Conservation (phyloP, 768 basidiomycete genomes). For the Rhizopogon roseolus region DNA sequence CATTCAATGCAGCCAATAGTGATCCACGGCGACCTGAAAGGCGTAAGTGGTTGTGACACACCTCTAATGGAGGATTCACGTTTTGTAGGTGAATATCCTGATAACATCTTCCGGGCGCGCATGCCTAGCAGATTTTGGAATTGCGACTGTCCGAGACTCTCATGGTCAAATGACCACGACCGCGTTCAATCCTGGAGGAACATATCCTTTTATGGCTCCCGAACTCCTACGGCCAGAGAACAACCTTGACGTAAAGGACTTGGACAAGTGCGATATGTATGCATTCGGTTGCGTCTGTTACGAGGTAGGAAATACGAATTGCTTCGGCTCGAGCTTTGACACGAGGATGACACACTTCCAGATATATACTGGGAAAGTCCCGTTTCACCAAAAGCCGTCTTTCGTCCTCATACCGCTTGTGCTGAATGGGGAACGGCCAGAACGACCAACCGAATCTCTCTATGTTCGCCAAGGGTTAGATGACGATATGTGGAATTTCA, state of each 20-base stretch:
- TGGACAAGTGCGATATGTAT: slow-evolving; percentile 36
- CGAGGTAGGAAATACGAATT: slow-evolving; percentile 17
- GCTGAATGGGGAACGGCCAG: background rate
- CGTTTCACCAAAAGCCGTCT: background rate
- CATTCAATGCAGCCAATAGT: slow-evolving; percentile 36
- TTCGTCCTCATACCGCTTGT: too few relatives aligned
- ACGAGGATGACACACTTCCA: background rate
- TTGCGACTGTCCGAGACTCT: slow-evolving; percentile 20
- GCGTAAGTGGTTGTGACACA: slow-evolving; percentile 13
- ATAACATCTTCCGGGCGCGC: slow-evolving; percentile 35
- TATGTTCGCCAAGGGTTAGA: background rate
- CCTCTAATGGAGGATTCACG: background rate
- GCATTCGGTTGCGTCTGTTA: slow-evolving; percentile 37
- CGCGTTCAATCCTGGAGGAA: slow-evolving; percentile 9
- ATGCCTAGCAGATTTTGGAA: slow-evolving; percentile 48
- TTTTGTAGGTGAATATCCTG: slow-evolving; percentile 41
- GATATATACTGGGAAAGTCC: background rate
- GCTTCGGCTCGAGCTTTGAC: background rate
- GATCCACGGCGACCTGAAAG: slow-evolving; percentile 27
- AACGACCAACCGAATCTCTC: background rate
- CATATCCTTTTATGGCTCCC: slow-evolving; percentile 20
- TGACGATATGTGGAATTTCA: slow-evolving; percentile 4
- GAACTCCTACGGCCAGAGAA: slow-evolving; percentile 11
- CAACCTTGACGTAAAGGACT: slow-evolving; percentile 1
- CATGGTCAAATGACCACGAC: slow-evolving; percentile 7